Base-by-base conservation (phyloP, 2,329 filamentous ascomycete genomes). In the Aspergillus sp. region DNA sequence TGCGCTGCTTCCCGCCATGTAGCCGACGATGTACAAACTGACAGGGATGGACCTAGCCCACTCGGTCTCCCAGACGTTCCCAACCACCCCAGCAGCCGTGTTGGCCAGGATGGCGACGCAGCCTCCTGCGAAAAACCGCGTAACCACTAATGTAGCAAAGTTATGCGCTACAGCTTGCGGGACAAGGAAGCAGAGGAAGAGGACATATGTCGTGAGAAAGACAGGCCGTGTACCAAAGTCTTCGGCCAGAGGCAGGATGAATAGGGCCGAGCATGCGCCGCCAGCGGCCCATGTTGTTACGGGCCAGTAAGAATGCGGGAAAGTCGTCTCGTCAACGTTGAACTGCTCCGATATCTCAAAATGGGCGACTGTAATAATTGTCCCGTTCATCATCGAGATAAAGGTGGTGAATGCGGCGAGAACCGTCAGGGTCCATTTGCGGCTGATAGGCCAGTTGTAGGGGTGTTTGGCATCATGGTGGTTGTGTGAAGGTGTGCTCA, bases 61-160 rank as follows among this genome's bases (percentile, higher is more conserved):
- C 3, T 78, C 76, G 0, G 71, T 72, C 13, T 69, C 52, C 54
- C 79, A 76, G 1, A 76, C 49, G 49, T 76, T 73, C 4, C 71
- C 71, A 48, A 73, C 68, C 3, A 72, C 69, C 7, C 70, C 70
- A n/a, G 70, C 74, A 3, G 71, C 63, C 1, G 70, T 72, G 57
- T 81, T 81, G 1, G 76, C 76, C 1, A 79, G 69, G 5, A 80
- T 74, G 1, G 77, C 74, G 8, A 77, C 76, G 60, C 74, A 77
- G 4, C 76, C 74, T 1, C 81, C 80, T 2, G 77, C 77, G n/a
- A 83, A 77, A 52, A 80, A 78, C 0, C 81, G 73, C 2, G 76
- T 78, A 3, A 80, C 71, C 1, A 82, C 69, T 4, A 82, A 60
- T 0, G 80, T 81, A 9, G 79, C 79, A 54, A 81, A 82, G 61